phyloP scores from a whole-genome alignment of 2,329 filamentous ascomycete genomes.

The Penicillium sp. region DNA sequence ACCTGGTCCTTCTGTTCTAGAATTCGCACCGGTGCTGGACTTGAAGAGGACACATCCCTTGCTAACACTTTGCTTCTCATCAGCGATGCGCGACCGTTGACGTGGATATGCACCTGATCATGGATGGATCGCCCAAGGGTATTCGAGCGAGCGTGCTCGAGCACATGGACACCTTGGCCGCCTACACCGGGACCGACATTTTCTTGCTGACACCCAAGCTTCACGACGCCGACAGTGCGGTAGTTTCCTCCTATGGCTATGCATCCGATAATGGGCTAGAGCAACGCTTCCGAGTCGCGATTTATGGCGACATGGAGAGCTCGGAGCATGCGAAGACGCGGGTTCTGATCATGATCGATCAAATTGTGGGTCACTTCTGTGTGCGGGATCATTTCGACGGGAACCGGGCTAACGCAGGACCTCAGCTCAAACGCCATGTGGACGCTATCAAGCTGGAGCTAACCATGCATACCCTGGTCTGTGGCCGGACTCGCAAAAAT shows the following conservation, averaged over 20 bases:
- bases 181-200: slow-evolving; percentile 91
- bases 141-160: slow-evolving; percentile 76
- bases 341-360: slow-evolving; percentile 95
- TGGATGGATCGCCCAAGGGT: slow-evolving; percentile 68
- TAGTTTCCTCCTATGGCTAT: slow-evolving; percentile 72
- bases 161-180: slow-evolving; percentile 82
- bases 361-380: slow-evolving; percentile 62
- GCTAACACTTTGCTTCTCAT: slow-evolving; percentile 22
- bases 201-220: slow-evolving; percentile 92
- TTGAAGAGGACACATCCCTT: slow-evolving; percentile 7
- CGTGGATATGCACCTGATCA: slow-evolving; percentile 86
- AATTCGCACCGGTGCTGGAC: not conserved
- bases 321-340: slow-evolving; percentile 96
- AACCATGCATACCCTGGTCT: slow-evolving; percentile 87
- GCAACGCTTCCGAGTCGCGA: slow-evolving; percentile 86
- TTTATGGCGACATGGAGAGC: slow-evolving; percentile 93
- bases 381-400: not conserved
- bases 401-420: slow-evolving; percentile 2
- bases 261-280: slow-evolving; percentile 80
- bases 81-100: slow-evolving; percentile 93
- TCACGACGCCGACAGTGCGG: slow-evolving; percentile 72
- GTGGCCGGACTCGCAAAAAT: slow-evolving; percentile 91
- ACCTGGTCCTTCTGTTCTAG: not conserved
- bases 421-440: slow-evolving; percentile 59
- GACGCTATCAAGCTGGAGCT: slow-evolving; percentile 81